Base-by-base conservation (phyloP, 768 basidiomycete genomes). In the Phlebiopsis flavidoalba region DNA sequence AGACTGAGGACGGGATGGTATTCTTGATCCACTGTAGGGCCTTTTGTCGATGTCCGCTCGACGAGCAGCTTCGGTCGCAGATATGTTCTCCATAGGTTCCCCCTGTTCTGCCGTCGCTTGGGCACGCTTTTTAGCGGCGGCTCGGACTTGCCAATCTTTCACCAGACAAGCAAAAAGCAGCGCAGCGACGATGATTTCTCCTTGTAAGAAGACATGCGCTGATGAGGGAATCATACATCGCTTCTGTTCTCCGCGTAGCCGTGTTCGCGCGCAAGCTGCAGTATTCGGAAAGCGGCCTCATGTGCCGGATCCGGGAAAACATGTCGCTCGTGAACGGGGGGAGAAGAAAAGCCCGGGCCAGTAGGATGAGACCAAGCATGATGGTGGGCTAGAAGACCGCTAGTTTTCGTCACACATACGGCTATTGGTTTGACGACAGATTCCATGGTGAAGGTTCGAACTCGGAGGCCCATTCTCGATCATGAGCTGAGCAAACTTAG, bases 131-230 rank as follows among this genome's bases (percentile, higher is more conserved):
- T 17, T n/a, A 11, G n/a, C 19, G 14, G 59, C 60, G 2, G 48
- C 8, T n/a, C 66, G 8, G 64, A 68, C 56, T 67, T 88, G 82
- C 76, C 80, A 87, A 33, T 90, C 86, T 63, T 86, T 83, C 47
- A 89, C 72, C 19, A 89, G 67, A 46, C 83, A 72, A 0, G 80
- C 87, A 59, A 92, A 89, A 5, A 91, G 73, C 26, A 92, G 72
- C 0, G 87, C 86, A 0, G 83, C 90, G n/a, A 89, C 77, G 45
- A 93, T 79, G 53, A 93, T 84, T 68, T 93, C 91, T 24, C 89
- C 89, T 53, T 93, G 89, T 43, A 91, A 69, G 19, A 93, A n/a
- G 75, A 59, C 86, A 88, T 8, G 86, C 79, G 3, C 80, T 75
- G 63, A 92, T 77, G 53, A 91, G 71, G 1, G 77, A 76, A 55